Evolutionary conservation across 306 rosid genomes (phyloP).

Genomic region (Malus orientalis): DNA sequence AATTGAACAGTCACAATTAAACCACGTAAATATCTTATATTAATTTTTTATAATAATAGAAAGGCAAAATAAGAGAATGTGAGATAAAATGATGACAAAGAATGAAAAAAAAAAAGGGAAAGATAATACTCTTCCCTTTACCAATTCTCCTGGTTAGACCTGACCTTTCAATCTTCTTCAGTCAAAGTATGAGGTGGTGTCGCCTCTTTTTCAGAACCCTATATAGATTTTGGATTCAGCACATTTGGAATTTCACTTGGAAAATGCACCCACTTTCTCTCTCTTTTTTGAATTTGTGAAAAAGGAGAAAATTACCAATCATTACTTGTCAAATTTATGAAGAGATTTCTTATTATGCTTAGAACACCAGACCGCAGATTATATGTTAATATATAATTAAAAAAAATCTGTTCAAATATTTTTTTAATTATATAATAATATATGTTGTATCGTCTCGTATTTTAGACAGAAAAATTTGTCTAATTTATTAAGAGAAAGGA

Average conservation of each 20-base stretch:
- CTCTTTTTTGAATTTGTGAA: background rate
- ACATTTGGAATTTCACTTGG: slow-evolving; percentile 25
- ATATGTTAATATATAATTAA: too few species aligned
- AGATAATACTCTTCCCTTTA: too few species aligned
- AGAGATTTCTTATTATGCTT: too few species aligned
- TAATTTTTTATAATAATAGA: too few species aligned
- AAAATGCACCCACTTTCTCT: slow-evolving; percentile 16
- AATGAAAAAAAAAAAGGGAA: too few species aligned
- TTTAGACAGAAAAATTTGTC: rapidly evolving
- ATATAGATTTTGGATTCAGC: background rate
- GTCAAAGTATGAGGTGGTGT: slow-evolving; percentile 4
- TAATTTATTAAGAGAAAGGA: too few species aligned
- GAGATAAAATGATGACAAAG: too few species aligned
- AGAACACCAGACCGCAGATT: too few species aligned
- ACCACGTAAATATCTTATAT: rapidly evolving
- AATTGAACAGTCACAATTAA: rapidly evolving
- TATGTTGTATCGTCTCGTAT: rapidly evolving
- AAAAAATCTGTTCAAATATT: too few species aligned
- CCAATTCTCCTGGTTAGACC: background rate
- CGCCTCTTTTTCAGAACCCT: slow-evolving; percentile 13
- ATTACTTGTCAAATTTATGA: background rate
- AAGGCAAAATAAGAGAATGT: too few species aligned
- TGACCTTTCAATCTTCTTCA: background rate
- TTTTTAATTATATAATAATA: too few species aligned
- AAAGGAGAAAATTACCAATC: background rate